phyloP scores from a whole-genome alignment of 257 asterid genomes.

The Osmanthus fragrans region DNA sequence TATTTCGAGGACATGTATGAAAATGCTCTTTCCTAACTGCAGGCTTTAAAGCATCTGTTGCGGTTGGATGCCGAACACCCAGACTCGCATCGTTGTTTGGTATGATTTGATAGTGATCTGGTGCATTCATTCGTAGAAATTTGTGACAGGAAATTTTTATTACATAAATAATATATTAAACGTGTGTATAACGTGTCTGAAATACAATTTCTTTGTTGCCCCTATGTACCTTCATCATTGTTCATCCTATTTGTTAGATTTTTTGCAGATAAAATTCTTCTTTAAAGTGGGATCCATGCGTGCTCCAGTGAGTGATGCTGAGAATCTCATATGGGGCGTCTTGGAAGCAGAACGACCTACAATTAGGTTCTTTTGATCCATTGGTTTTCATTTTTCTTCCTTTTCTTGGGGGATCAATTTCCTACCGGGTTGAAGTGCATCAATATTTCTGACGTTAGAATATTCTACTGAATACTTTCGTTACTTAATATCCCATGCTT shows the following conservation, averaged over 20 bases:
- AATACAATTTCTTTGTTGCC: slow-evolving; percentile 6
- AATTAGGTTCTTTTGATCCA: slow-evolving; percentile 54
- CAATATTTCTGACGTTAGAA: not conserved
- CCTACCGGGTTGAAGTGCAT: slow-evolving; percentile 11
- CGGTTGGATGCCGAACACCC: slow-evolving; percentile 79
- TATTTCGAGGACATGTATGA: slow-evolving; percentile 12
- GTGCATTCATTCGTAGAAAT: not conserved
- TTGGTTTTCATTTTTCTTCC: not conserved
- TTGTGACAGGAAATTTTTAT: not conserved
- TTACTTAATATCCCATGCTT: slow-evolving; percentile 17
- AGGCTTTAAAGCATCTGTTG: slow-evolving; percentile 85
- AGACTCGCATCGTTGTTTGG: slow-evolving; percentile 85
- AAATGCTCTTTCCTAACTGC: slow-evolving; percentile 29
- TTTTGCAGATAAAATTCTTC: slow-evolving; percentile 74
- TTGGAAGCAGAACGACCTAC: slow-evolving; percentile 76
- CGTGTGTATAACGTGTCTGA: not conserved
- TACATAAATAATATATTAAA: not conserved
- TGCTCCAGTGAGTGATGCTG: slow-evolving; percentile 67
- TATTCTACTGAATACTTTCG: not conserved
- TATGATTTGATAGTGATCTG: slow-evolving; percentile 40
- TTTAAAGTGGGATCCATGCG: slow-evolving; percentile 73
- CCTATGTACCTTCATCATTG: not conserved
- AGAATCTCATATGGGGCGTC: slow-evolving; percentile 77
- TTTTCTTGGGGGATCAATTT: not conserved
- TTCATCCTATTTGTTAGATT: slow-evolving; percentile 14